Evolutionary conservation across 2,329 filamentous ascomycete genomes (phyloP).

Genomic region (Colletotrichum destructivum): DNA sequence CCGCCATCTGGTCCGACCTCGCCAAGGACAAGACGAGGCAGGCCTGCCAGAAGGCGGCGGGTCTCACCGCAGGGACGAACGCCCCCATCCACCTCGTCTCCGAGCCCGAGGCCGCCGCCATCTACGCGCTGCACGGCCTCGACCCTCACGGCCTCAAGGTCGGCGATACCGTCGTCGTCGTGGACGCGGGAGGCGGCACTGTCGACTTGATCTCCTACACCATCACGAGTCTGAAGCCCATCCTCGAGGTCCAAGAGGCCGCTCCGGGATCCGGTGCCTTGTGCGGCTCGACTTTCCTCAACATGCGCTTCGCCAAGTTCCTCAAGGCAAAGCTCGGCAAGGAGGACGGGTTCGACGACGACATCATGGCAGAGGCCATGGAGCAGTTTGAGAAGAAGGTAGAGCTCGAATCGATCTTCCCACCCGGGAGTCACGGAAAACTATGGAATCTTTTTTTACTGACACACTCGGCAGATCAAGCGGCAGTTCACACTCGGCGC

Average conservation of each 20-base stretch:
- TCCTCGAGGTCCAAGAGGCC: constrained; percentile 64
- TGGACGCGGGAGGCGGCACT: constrained; percentile 69
- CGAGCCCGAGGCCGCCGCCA: constrained; percentile 68
- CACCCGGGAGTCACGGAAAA: too few species aligned
- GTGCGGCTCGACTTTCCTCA: constrained; percentile 66
- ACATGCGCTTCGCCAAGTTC: constrained; percentile 62
- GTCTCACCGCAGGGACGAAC: constrained; percentile 46
- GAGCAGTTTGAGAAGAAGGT: constrained; percentile 61
- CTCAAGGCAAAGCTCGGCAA: constrained; percentile 60
- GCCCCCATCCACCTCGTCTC: constrained; percentile 62
- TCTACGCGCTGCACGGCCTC: constrained; percentile 63
- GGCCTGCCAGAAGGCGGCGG: constrained; percentile 58
- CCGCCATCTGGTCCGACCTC: constrained; percentile 71
- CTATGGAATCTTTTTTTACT: constrained; percentile 44
- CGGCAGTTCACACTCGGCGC: constrained; percentile 49
- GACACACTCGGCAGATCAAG: constrained; percentile 49
- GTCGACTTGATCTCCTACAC: constrained; percentile 70
- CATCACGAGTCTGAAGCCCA: constrained; percentile 59
- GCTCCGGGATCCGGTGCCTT: constrained; percentile 64
- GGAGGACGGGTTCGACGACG: constrained; percentile 60
- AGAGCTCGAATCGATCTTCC: constrained; percentile 28
- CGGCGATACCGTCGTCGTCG: constrained; percentile 66
- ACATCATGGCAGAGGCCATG: constrained; percentile 57
- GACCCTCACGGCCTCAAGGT: constrained; percentile 58
- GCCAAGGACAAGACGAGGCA: constrained; percentile 66